A percentile compares a stretch with the other conserved stretches of the same genome.
Conservation (phyloP, 257 asterid genomes). For the Lycium barbarum region DNA sequence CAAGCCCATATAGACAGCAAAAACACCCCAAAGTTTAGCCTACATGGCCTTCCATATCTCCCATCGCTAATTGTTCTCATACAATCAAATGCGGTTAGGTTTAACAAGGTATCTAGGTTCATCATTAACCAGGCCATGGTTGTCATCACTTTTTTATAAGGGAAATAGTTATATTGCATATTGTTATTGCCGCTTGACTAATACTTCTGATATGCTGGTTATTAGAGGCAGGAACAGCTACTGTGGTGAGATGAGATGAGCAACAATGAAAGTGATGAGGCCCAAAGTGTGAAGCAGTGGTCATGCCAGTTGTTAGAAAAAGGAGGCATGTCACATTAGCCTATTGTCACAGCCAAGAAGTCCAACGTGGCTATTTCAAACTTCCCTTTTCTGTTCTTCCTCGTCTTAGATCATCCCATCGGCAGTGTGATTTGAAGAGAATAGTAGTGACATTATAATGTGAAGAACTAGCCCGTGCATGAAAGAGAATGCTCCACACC, state of each 20-base stretch:
- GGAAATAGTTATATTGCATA: not conserved
- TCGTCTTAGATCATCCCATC: not conserved
- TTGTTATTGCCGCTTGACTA: not conserved
- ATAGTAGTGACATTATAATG: not conserved
- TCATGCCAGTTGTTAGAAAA: not conserved
- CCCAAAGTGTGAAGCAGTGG: not conserved
- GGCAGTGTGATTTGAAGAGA: conserved; percentile 7
- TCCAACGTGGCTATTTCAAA: not conserved
- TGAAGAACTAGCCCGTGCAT: not conserved
- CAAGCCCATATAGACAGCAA: not conserved
- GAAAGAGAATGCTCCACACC: not conserved
- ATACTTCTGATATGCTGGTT: not conserved
- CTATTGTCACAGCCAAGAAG: conserved; percentile 11
- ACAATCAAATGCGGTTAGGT: not conserved
- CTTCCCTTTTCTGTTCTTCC: not conserved
- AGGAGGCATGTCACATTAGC: not conserved
- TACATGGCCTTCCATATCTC: conserved; percentile 20
- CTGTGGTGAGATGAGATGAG: not conserved
- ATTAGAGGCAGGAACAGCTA: conserved; percentile 12
- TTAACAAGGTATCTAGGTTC: not conserved
- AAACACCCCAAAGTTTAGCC: not conserved
- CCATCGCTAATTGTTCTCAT: not conserved
- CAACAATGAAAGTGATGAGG: not conserved
- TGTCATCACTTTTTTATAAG: not conserved
- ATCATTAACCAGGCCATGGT: not conserved